These are phyloP conservation scores for Moesziomyces antarcticus DNA, from an alignment of 1,284 basidiomycete species.

Conservation along the genomic window DNA sequence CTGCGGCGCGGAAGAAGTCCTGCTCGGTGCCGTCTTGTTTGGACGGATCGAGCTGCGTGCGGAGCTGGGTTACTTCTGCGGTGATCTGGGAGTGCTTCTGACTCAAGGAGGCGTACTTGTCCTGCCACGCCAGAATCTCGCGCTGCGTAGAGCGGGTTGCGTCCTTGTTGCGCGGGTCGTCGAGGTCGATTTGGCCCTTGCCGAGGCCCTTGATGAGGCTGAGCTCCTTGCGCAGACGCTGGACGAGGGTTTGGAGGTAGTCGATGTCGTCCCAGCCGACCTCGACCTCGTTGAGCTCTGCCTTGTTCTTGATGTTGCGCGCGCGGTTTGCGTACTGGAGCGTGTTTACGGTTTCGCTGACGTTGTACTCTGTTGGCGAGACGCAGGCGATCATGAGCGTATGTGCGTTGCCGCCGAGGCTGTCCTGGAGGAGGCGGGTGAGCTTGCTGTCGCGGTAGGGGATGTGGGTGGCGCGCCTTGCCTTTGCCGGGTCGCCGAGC, in stretches of 20 bases:
- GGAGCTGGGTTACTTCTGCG: constrained; percentile 79
- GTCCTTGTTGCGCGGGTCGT: constrained; percentile 33
- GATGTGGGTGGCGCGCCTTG: constrained; percentile 75
- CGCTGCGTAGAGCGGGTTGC: constrained; percentile 68
- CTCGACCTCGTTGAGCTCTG: constrained; percentile 90
- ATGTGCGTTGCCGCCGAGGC: constrained; percentile 96
- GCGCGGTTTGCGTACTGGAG: constrained; percentile 98
- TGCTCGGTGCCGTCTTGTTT: constrained; percentile 71
- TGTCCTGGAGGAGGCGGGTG: constrained; percentile 91
- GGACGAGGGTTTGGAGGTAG: constrained; percentile 78
- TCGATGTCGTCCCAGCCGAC: constrained; percentile 99
- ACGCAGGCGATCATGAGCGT: constrained; percentile 99
- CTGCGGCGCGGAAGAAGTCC: constrained; percentile 94
- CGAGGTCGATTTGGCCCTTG: constrained; percentile 38
- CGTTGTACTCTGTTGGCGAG: constrained; percentile 94
- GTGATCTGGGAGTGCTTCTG: constrained; percentile 85
- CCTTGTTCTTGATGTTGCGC: constrained; percentile 94
- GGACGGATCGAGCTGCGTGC: constrained; percentile 49
- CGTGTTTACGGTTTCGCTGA: constrained; percentile 93
- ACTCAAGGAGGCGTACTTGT: constrained; percentile 83
- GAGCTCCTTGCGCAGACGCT: constrained; percentile 81
- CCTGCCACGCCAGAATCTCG: constrained; percentile 79
- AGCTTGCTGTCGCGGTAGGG: constrained; percentile 98
- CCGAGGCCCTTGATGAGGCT: constrained; percentile 78
- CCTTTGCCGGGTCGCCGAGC: constrained; percentile 86